Evolutionary conservation across 163 green algal species (phyloP), one percentile per base, ranked within the genome.

Genomic region (Scenedesmus sp.): DNA sequence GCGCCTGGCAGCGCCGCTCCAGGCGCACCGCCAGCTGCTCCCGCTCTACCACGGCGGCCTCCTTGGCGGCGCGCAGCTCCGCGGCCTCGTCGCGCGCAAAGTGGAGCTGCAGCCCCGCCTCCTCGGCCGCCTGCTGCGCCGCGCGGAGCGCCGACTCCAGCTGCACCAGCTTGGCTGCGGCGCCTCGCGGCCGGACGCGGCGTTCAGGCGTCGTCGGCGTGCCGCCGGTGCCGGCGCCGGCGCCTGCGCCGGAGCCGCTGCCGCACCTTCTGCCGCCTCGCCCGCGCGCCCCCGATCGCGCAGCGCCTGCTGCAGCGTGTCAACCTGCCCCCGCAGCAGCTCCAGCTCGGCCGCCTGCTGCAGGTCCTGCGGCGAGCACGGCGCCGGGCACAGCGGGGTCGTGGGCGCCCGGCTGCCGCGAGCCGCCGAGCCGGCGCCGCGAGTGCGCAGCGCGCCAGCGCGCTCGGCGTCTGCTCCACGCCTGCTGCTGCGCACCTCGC

Each of bases 31-130:
- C 62, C 2, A 63, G 63, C 31, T 75, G 36, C 65, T 88, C 87
- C 33, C 63, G 75, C 42, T 87, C 84, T 60, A 88, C 82, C 36
- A 77, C 72, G 15, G 80, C 82, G 3, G 73, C 56, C 70, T 89
- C 84, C 80, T 89, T 91, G 14, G 69, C 71, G 18, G 65, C 67
- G 22, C 85, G 78, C 58, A 87, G 53, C 74, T 83, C 79, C n/a
- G 45, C 39, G 29, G 70, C 63, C 64, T 85, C 83, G 0, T 85
- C 78, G 18, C 50, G 26, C 1, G 74, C 29, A 10, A 63, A 65
- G 4, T 34, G 29, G 20, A 86, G 26, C 45, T 76, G 63, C 26
- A 75, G 31, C 7, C 18, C 34, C 14, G 60, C 22, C 3, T 75
- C 70, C 48, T 79, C 50, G 1, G 34, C 45, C 29, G 70, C 57